These are phyloP conservation scores for Rhododendron mucronatum DNA, from an alignment of 148 eudicot genomes.

Conservation along the genomic window DNA sequence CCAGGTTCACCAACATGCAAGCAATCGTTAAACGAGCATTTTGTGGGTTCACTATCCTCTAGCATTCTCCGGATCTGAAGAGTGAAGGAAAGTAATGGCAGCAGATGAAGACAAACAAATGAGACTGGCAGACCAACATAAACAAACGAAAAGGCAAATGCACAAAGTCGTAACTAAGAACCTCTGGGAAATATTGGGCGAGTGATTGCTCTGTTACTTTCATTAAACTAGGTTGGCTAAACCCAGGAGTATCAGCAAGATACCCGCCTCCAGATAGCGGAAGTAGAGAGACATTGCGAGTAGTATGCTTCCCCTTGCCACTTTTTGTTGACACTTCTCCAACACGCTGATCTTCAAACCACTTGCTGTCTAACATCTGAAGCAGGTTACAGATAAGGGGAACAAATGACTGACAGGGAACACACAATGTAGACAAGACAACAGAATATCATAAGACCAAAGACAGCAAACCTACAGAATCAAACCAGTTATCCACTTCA, in stretches of 20 bases:
- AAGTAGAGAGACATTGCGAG: slow-evolving; percentile 80
- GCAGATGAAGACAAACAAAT: not conserved
- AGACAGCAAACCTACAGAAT: slow-evolving; percentile 41
- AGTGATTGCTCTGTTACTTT: slow-evolving; percentile 84
- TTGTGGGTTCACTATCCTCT: slow-evolving; percentile 36
- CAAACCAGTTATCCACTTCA: slow-evolving; percentile 52
- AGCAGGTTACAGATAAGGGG: not conserved
- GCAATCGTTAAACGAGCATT: slow-evolving; percentile 78
- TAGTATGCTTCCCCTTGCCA: slow-evolving; percentile 96
- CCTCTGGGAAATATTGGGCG: slow-evolving; percentile 85
- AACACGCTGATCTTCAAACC: slow-evolving; percentile 86
- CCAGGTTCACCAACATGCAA: slow-evolving; percentile 89
- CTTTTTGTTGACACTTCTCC: slow-evolving; percentile 95
- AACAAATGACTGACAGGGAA: not conserved
- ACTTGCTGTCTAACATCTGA: slow-evolving; percentile 74
- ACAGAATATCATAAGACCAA: slow-evolving; percentile 1
- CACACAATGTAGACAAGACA: not conserved
- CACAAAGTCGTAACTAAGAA: slow-evolving; percentile 24
- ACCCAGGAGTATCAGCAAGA: slow-evolving; percentile 95
- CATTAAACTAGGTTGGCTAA: slow-evolving; percentile 84
- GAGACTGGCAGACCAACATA: not conserved
- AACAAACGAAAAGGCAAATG: slow-evolving; percentile 1
- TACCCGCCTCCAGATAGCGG: slow-evolving; percentile 84
- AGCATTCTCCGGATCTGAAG: slow-evolving; percentile 63
- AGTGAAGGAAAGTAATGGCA: slow-evolving; percentile 3